Conservation (phyloP, 176 grass and related monocot species). For the Dendrocalamus sinicus region DNA sequence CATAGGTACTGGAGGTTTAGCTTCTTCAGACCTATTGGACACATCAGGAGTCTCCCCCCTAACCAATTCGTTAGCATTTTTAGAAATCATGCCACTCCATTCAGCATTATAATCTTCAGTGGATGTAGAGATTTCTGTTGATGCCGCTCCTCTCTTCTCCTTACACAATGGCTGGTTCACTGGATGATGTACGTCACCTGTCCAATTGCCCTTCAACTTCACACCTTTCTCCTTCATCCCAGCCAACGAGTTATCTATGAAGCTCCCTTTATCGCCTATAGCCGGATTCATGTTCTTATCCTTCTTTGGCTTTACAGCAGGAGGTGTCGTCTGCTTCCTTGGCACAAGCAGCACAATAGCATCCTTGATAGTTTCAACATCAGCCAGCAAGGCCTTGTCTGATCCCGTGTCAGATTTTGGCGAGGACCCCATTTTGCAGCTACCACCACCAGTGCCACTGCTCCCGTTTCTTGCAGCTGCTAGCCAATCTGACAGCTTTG, state of each 20-base stretch:
- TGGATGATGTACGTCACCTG: conserved; percentile 10
- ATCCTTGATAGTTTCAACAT: conserved; percentile 46
- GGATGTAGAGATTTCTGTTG: conserved; percentile 23
- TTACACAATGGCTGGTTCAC: background rate
- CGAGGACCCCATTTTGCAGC: conserved; percentile 24
- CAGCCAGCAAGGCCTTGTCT: conserved; percentile 30
- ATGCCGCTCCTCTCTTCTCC: background rate
- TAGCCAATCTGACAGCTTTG: conserved; percentile 61
- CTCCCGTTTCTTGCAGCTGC: conserved; percentile 33
- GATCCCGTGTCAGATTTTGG: conserved; percentile 29
- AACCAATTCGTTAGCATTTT: conserved; percentile 21
- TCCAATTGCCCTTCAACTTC: conserved; percentile 19
- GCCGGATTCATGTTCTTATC: conserved; percentile 13
- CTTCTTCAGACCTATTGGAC: background rate
- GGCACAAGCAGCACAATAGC: conserved; percentile 47
- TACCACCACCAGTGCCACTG: conserved; percentile 26
- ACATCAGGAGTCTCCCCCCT: conserved; percentile 6
- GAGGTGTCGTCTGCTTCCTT: conserved; percentile 37
- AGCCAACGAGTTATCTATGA: background rate
- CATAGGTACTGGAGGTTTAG: background rate
- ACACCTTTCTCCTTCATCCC: conserved; percentile 11
- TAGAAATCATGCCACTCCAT: background rate
- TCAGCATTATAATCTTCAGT: conserved; percentile 8
- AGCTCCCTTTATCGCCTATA: background rate
- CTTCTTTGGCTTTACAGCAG: conserved; percentile 14